Evolutionary conservation across 139 green algal species (phyloP).

Genomic region (Closterium sp.): DNA sequence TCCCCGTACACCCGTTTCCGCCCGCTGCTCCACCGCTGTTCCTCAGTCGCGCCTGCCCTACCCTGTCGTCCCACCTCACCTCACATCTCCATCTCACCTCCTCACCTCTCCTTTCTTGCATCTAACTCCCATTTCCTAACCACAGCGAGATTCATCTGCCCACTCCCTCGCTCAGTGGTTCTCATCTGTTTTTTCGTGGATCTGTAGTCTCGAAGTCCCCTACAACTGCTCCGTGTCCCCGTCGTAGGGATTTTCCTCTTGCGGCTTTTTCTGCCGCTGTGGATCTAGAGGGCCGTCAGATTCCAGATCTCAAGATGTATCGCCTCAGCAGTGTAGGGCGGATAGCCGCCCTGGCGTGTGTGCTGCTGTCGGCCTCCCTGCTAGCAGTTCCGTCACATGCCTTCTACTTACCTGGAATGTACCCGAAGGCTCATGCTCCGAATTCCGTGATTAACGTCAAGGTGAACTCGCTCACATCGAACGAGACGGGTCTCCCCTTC

Average conservation of each 20-base stretch:
- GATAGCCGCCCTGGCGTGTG: neutral
- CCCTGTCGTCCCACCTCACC: neutral
- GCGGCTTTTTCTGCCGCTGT: neutral
- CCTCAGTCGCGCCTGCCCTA: neutral
- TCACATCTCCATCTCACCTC: neutral
- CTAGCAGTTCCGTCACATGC: slow-evolving; percentile 3
- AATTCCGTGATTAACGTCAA: slow-evolving; percentile 28
- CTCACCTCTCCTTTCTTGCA: neutral
- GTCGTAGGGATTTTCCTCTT: neutral
- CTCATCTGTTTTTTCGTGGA: neutral
- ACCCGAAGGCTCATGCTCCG: slow-evolving; percentile 8
- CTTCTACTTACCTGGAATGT: slow-evolving; percentile 38
- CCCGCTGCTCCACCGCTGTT: neutral
- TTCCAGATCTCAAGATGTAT: neutral
- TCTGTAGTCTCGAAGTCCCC: neutral
- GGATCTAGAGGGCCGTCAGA: neutral
- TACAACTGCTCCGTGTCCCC: neutral
- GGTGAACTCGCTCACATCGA: slow-evolving; percentile 84
- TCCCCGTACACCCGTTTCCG: neutral
- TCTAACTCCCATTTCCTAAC: neutral
- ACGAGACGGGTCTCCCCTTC: slow-evolving; percentile 87
- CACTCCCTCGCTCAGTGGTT: neutral
- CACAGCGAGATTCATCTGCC: neutral
- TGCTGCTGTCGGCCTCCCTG: slow-evolving; percentile 18
- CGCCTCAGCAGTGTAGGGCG: neutral